These are phyloP conservation scores for Pugionium dolabratum DNA, from an alignment of 345 rosid species.

Conservation along the genomic window DNA sequence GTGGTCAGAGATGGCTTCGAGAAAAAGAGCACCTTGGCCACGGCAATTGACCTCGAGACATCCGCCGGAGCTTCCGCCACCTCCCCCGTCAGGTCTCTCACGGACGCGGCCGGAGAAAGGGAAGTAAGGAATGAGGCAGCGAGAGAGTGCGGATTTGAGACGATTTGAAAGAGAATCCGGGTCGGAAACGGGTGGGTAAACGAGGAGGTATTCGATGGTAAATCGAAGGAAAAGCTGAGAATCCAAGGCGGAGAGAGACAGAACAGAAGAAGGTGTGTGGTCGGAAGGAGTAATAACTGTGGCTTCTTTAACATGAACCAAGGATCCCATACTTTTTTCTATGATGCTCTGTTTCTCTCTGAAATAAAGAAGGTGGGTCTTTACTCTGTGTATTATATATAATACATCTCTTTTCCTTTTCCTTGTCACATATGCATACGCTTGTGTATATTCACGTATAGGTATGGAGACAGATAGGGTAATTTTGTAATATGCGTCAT, in stretches of 20 bases:
- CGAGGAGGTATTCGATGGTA: constrained; percentile 73
- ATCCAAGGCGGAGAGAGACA: constrained; percentile 78
- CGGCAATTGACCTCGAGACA: constrained; percentile 65
- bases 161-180: constrained; percentile 37
- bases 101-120: constrained; percentile 83
- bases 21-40: constrained; percentile 68
- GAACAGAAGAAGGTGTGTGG: constrained; percentile 60
- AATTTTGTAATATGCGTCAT: constrained; percentile 13
- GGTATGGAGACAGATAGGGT: constrained; percentile 21
- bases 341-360: constrained; percentile 6
- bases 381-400: constrained; percentile 25
- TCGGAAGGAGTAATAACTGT: constrained; percentile 57
- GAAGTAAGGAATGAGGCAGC: constrained; percentile 63
- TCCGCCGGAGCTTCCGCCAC: constrained; percentile 16
- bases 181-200: constrained; percentile 51
- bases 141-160: constrained; percentile 62
- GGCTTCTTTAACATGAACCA: constrained; percentile 58
- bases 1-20: constrained; percentile 56
- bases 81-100: constrained; percentile 42
- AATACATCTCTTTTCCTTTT: not conserved
- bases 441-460: constrained; percentile 26
- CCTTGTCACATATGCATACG: not conserved
- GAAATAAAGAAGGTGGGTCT: constrained; percentile 23
- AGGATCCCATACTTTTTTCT: constrained; percentile 44
- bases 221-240: constrained; percentile 90